These are phyloP conservation scores for Penicillium cataractarum DNA, from an alignment of 495 filamentous ascomycete genomes.

Conservation along the genomic window DNA sequence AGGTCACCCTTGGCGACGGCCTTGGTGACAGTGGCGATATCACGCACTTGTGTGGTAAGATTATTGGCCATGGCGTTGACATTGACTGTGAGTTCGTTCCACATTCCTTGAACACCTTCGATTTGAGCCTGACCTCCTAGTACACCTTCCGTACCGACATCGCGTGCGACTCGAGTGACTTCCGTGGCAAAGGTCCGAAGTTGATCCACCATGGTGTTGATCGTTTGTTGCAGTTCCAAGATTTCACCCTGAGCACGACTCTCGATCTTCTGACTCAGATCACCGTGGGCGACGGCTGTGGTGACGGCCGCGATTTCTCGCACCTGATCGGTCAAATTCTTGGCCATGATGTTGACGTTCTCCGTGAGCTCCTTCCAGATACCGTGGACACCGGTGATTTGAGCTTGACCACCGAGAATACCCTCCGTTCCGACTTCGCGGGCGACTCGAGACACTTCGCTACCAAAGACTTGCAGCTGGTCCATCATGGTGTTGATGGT, in stretches of 20 bases:
- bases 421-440: constrained; percentile 98
- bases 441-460: constrained; percentile 93
- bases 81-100: constrained; percentile 97
- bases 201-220: constrained; percentile 99
- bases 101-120: constrained; percentile 81
- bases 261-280: constrained; percentile 94
- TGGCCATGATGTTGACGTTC: constrained; percentile 99
- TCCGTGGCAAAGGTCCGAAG: constrained; percentile 95
- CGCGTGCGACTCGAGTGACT: constrained; percentile 93
- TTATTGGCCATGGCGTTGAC: constrained; percentile 99
- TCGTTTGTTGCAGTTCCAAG: constrained; percentile 92
- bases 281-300: constrained; percentile 93
- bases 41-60: constrained; percentile 94
- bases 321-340: constrained; percentile 81
- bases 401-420: constrained; percentile 93
- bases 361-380: constrained; percentile 98
- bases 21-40: constrained; percentile 98
- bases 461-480: constrained; percentile 95
- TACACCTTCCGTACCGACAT: constrained; percentile 97
- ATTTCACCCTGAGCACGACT: constrained; percentile 95
- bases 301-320: constrained; percentile 97
- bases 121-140: constrained; percentile 97
- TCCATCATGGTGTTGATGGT: constrained; percentile 99
- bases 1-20: constrained; percentile 95
- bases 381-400: constrained; percentile 91